These are phyloP conservation scores for Pleurotus eryngii DNA, from an alignment of 768 basidiomycete species.

Conservation along the genomic window DNA sequence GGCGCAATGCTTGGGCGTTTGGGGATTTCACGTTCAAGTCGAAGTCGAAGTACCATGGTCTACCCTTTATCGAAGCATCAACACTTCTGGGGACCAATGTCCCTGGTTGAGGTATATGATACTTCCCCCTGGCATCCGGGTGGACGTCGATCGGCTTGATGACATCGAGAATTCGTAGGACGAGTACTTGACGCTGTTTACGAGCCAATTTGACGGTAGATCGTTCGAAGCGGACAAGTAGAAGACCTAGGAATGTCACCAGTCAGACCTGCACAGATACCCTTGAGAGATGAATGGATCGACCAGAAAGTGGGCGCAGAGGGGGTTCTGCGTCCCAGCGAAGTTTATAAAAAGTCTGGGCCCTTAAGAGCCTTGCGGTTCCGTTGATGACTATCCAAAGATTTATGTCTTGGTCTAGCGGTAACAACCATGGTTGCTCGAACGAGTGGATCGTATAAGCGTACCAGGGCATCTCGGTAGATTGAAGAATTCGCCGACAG, in stretches of 20 bases:
- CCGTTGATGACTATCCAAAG: not conserved
- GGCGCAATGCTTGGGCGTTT: too few relatives aligned
- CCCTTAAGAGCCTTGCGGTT: not conserved
- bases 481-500: not conserved
- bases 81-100: not conserved
- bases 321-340: not conserved
- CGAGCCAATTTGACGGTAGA: not conserved
- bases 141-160: not conserved
- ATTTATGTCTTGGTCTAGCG: not conserved
- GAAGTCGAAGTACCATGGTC: not conserved
- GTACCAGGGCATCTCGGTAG: not conserved
- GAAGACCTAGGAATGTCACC: not conserved
- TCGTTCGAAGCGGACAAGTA: not conserved
- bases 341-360: not conserved
- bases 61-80: not conserved
- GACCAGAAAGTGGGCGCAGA: not conserved
- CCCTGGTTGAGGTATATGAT: not conserved
- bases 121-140: not conserved
- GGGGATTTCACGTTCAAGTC: not conserved
- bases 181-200: not conserved
- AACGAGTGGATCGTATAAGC: not conserved
- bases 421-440: not conserved
- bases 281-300: not conserved
- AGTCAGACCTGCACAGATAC: not conserved
- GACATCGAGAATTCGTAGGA: not conserved